Percentiles rank a stretch among this genome's conserved stretches.
Conservation (phyloP, 257 asterid species). For the Ballota nigra region DNA sequence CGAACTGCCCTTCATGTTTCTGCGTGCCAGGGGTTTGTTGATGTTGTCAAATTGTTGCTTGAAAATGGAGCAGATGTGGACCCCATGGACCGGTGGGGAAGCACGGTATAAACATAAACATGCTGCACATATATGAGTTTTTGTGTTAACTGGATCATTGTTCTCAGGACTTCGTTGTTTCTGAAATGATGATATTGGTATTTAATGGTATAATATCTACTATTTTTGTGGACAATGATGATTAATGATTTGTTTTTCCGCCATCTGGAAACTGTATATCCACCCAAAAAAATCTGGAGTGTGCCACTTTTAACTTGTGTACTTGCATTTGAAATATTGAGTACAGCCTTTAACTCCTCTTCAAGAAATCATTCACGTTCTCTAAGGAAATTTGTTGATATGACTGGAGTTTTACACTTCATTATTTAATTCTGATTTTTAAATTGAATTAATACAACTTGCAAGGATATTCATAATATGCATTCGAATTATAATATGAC, state of each 20-base stretch:
- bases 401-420: not conserved
- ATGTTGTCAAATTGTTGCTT: conserved; percentile 61
- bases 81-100: conserved; percentile 88
- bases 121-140: not conserved
- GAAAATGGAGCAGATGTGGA: conserved; percentile 60
- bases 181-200: not conserved
- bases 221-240: not conserved
- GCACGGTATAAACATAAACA: conserved; percentile 64
- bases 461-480: not conserved
- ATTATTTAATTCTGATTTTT: not conserved
- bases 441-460: not conserved
- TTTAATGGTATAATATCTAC: not conserved
- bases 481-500: not conserved
- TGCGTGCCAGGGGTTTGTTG: conserved; percentile 82
- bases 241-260: not conserved
- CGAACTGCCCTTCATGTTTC: conserved; percentile 93
- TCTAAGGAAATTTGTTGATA: not conserved
- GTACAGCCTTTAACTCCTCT: not conserved
- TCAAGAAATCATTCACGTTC: not conserved
- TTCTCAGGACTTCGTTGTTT: not conserved
- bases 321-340: not conserved
- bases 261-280: not conserved
- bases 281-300: not conserved
- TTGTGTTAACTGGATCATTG: not conserved
- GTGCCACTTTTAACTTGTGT: not conserved